Evolutionary conservation across 768 basidiomycete species (phyloP), one percentile per base, ranked within the genome.

Genomic region (Boletus coccyginus): DNA sequence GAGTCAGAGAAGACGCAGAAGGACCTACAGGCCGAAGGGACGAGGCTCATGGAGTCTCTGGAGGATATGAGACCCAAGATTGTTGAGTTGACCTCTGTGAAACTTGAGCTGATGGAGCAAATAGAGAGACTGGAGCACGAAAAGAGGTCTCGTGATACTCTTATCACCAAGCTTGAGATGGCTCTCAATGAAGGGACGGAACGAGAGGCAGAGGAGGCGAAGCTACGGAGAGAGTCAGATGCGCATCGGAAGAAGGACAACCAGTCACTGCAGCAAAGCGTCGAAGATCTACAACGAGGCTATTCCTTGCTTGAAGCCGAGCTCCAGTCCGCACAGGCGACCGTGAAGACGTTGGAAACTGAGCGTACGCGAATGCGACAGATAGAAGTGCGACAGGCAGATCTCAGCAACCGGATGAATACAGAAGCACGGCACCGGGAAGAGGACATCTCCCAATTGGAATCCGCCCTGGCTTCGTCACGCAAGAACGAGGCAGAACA

Each of bases 11-110:
- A 75, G 62, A 84, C 76, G 5, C 86, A 90, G 63, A 82, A 82
- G 64, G 85, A 82, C 56, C 77, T 94, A 4, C 92, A 92, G 64
- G 74, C 76, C 0, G 92, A 94, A 70, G 90, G 92, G 40, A 84
- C 81, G n/a, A 79, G 77, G 50, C 78, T 94, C 35, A 82, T 93
- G 84, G 82, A 79, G 31, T 85, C 88, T n/a, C 73, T 94, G 57
- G 87, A 93, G 59, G 90, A 93, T 71, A 87, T 93, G 84, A 82
- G 88, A 32, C 83, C 89, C 40, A 93, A 93, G 75, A 85, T 93
- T 59, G 85, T 92, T 21, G 86, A 91, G 66, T 76, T 95, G 52
- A 91, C 88, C 3, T 81, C 84, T 38, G 79, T 77, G 57, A 90
- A 87, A 68, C 73, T 90, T 14, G 82, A 88, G 57, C 77, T 90